These are phyloP conservation scores for Botrytis paeoniae DNA, from an alignment of 2,329 filamentous ascomycete species.

Conservation along the genomic window DNA sequence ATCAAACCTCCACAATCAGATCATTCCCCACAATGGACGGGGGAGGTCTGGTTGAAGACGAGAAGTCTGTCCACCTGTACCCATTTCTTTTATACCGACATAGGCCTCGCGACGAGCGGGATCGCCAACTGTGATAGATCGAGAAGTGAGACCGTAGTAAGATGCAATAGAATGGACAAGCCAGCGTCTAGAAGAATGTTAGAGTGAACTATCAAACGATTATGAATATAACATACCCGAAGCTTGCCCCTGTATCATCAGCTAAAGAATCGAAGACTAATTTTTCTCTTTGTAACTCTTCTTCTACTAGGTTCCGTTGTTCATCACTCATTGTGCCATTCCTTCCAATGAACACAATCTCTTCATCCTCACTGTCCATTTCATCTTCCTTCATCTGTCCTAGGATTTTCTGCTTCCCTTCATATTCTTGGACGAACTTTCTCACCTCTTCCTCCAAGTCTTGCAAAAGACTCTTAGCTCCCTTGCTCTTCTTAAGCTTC, in stretches of 20 bases:
- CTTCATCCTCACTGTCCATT: conserved; percentile 66
- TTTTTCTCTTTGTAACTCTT: conserved; percentile 57
- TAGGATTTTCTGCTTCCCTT: conserved; percentile 39
- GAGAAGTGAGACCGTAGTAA: conserved; percentile 85
- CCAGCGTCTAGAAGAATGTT: conserved; percentile 65
- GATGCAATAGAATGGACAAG: conserved; percentile 87
- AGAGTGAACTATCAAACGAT: conserved; percentile 24
- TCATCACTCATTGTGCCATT: conserved; percentile 56
- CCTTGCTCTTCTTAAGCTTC: conserved; percentile 73
- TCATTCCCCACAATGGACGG: conserved; percentile 56
- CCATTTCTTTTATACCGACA: conserved; percentile 62
- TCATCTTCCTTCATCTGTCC: conserved; percentile 30
- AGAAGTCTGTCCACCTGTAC: conserved; percentile 27
- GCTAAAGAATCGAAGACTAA: conserved; percentile 79
- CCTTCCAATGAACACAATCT: conserved; percentile 84
- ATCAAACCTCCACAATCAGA: conserved; percentile 21
- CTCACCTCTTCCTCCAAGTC: conserved; percentile 83
- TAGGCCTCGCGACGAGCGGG: conserved; percentile 78
- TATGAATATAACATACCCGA: conserved; percentile 55
- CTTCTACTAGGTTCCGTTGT: conserved; percentile 50
- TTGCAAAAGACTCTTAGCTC: conserved; percentile 76
- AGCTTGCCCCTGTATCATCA: conserved; percentile 72
- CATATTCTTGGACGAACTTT: conserved; percentile 65
- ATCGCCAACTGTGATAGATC: conserved; percentile 69
- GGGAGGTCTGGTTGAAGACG: conserved; percentile 46